These are phyloP conservation scores for Fomitopsis pulvina DNA, from an alignment of 768 basidiomycete species.

Conservation along the genomic window DNA sequence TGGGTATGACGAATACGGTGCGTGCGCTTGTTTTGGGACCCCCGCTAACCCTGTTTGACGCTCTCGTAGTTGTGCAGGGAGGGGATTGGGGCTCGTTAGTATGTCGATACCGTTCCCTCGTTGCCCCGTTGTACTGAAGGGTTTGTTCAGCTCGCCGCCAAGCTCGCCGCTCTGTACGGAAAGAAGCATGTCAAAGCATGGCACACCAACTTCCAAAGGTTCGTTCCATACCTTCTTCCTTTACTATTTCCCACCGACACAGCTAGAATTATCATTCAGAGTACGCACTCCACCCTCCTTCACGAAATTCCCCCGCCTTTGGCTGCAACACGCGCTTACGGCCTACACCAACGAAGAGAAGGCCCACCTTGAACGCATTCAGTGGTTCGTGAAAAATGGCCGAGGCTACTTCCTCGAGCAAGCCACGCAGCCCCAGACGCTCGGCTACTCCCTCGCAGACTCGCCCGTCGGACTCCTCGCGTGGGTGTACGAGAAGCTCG, in stretches of 20 bases:
- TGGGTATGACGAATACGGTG: slow-evolving; percentile 22
- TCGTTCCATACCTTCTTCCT: slow-evolving; percentile 2
- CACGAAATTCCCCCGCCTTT: slow-evolving; percentile 20
- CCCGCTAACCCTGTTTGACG: not conserved
- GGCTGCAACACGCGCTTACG: slow-evolving; percentile 22
- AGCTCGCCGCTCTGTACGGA: slow-evolving; percentile 20
- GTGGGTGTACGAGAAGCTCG: slow-evolving; percentile 27
- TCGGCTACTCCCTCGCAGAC: slow-evolving; percentile 46
- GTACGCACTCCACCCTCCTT: slow-evolving; percentile 16
- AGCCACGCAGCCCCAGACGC: slow-evolving; percentile 23
- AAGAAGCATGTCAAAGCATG: slow-evolving; percentile 26
- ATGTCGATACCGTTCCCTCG: not conserved
- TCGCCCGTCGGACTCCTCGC: slow-evolving; percentile 41
- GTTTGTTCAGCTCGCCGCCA: slow-evolving; percentile 21
- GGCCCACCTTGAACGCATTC: slow-evolving; percentile 24
- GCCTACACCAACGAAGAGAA: slow-evolving; percentile 31
- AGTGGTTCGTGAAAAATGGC: slow-evolving; percentile 25
- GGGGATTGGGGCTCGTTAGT: slow-evolving; percentile 42
- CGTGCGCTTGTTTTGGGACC: not conserved
- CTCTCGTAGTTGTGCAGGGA: slow-evolving; percentile 33
- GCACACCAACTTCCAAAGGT: slow-evolving; percentile 28
- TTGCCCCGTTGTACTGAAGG: not conserved
- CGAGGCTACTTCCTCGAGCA: slow-evolving; percentile 35
- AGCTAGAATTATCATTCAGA: not conserved
- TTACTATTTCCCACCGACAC: not conserved